phyloP scores from a whole-genome alignment of 805 yeast genomes.

The Yueomyces sinensis region DNA sequence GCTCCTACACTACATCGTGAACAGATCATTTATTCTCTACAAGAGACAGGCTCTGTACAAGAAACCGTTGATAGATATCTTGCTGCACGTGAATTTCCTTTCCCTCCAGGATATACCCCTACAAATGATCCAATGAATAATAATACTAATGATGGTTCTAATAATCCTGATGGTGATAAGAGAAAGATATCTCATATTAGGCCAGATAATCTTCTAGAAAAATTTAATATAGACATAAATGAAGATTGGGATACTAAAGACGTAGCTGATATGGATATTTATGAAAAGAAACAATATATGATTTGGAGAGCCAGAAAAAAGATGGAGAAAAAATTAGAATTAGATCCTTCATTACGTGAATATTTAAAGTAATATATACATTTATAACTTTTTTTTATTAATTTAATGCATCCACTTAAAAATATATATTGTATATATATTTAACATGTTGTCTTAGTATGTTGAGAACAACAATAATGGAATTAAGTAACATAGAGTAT shows the following conservation, averaged over 20 bases:
- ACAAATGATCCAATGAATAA: slow-evolving; percentile 1
- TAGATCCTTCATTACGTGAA: slow-evolving; percentile 3
- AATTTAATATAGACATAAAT: slow-evolving; percentile 15
- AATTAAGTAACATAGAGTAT: too few relatives aligned
- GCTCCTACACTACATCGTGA: slow-evolving; percentile 61
- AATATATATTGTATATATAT: too few relatives aligned
- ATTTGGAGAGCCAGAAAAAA: slow-evolving; percentile 48
- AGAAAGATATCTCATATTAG: slow-evolving; percentile 19
- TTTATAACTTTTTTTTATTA: too few relatives aligned
- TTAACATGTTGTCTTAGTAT: too few relatives aligned
- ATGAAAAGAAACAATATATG: slow-evolving; percentile 28
- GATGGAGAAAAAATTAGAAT: slow-evolving; percentile 25
- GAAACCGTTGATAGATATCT: slow-evolving; percentile 60
- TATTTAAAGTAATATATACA: not conserved
- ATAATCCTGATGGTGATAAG: slow-evolving; percentile 10
- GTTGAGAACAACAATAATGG: too few relatives aligned
- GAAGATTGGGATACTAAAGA: slow-evolving; percentile 9
- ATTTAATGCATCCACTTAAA: too few relatives aligned
- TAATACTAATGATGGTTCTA: not conserved
- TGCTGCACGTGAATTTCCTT: slow-evolving; percentile 46
- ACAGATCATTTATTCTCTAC: slow-evolving; percentile 64
- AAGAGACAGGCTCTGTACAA: slow-evolving; percentile 69
- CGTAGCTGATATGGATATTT: slow-evolving; percentile 11
- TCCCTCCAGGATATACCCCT: slow-evolving; percentile 32
- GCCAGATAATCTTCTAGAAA: slow-evolving; percentile 19